phyloP scores from a whole-genome alignment of 176 grass and related monocot genomes.

The Aegilops longissima region DNA sequence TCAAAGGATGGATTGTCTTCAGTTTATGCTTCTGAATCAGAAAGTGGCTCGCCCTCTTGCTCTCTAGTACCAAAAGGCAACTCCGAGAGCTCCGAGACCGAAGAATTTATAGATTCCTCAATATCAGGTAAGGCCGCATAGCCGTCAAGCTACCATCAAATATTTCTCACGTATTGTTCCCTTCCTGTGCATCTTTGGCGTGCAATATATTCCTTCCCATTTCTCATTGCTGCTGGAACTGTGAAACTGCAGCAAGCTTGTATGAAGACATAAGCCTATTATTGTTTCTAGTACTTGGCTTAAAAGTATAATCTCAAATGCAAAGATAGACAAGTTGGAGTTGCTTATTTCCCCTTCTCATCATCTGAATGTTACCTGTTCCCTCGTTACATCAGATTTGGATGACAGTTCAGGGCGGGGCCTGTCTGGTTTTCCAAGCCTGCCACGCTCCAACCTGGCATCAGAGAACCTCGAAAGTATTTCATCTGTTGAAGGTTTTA shows the following conservation, averaged over 20 bases:
- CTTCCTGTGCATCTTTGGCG: neutral
- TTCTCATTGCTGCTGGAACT: conserved; percentile 26
- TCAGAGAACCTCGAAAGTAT: conserved; percentile 1
- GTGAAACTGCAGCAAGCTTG: neutral
- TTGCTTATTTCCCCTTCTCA: conserved; percentile 9
- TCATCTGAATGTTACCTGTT: conserved; percentile 18
- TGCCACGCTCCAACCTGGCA: neutral
- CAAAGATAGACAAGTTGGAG: neutral
- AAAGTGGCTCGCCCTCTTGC: neutral
- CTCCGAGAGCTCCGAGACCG: neutral
- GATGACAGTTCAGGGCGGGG: conserved; percentile 7
- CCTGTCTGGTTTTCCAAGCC: neutral
- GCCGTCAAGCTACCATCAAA: neutral
- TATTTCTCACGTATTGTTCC: neutral
- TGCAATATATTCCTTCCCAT: neutral
- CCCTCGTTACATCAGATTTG: conserved; percentile 5
- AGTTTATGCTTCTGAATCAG: conserved; percentile 27
- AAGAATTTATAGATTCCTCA: conserved; percentile 14
- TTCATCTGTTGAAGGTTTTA: neutral
- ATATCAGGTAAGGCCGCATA: conserved; percentile 23
- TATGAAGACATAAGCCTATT: neutral
- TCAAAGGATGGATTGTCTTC: conserved; percentile 35
- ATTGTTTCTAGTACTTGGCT: neutral
- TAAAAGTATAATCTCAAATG: neutral
- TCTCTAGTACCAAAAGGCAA: neutral